Percentiles rank a stretch among this genome's conserved stretches.
These are phyloP conservation scores for Auxenochlorella pyrenoidosa DNA, from an alignment of 139 green algal species.

Conservation along the genomic window DNA sequence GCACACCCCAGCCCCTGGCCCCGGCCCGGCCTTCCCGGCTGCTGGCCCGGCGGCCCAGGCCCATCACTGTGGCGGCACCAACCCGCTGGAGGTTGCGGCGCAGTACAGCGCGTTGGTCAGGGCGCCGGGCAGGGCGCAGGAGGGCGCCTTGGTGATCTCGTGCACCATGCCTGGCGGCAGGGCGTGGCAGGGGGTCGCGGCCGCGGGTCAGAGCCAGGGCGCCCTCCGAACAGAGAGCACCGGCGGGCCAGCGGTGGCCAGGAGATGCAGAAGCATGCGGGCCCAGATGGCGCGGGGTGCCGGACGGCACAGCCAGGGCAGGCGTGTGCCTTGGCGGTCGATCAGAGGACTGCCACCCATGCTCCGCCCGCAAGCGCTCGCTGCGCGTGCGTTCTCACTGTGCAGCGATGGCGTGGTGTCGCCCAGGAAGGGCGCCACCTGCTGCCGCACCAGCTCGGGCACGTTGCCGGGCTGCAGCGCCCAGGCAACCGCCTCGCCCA, in stretches of 20 bases:
- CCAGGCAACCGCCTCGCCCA: slow-evolving; percentile 55
- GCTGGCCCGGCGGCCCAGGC: no score
- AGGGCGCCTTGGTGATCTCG: background rate
- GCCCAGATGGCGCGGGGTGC: no score
- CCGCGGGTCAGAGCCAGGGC: no score
- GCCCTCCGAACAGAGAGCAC: no score
- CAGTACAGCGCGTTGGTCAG: slow-evolving; percentile 53
- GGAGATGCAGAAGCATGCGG: no score
- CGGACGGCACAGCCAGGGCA: no score
- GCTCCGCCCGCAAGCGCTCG: background rate
- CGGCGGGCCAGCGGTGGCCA: no score
- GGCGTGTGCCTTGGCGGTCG: no score
- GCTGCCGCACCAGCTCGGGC: background rate
- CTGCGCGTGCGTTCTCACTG: background rate
- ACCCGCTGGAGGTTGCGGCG: background rate
- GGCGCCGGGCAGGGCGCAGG: slow-evolving; percentile 52
- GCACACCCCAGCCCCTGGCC: no score
- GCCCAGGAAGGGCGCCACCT: background rate
- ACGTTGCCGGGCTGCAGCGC: slow-evolving; percentile 42
- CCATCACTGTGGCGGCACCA: no score
- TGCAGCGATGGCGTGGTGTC: background rate
- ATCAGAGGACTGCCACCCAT: background rate
- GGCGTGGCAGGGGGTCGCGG: background rate
- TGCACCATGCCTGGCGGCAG: background rate
- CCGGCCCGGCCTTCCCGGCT: no score